Conservation (phyloP, 306 rosid genomes). For the Astragalus membranaceus region DNA sequence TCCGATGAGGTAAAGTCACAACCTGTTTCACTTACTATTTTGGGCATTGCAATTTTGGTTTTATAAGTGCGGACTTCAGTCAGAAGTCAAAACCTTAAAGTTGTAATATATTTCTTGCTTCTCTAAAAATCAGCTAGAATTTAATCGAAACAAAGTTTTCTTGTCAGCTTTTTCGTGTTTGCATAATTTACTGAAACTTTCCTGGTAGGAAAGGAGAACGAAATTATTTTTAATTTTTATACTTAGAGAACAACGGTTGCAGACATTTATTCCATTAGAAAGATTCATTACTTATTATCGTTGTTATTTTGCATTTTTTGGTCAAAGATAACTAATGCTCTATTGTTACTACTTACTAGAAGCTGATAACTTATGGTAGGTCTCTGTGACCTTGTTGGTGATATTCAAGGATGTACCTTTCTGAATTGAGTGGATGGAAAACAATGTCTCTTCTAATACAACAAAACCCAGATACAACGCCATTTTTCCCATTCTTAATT, state of each 20-base stretch:
- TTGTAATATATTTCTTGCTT: background rate
- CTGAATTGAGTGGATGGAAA: background rate
- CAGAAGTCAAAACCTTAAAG: background rate
- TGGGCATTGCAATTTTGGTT: conserved; percentile 1
- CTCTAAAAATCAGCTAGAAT: background rate
- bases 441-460: background rate
- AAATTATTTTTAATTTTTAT: background rate
- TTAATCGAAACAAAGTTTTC: background rate
- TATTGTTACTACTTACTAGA: background rate
- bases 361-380: background rate
- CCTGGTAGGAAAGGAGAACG: background rate
- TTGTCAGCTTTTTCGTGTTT: background rate
- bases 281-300: background rate
- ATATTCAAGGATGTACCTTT: background rate
- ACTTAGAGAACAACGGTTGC: background rate
- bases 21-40: conserved; percentile 17
- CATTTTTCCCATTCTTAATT: background rate
- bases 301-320: background rate
- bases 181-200: background rate
- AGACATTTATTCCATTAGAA: background rate
- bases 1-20: conserved; percentile 57
- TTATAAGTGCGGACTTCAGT: background rate
- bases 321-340: background rate
- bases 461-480: background rate
- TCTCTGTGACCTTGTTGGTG: background rate